A percentile compares a stretch with the other conserved stretches of the same genome.
Conservation (phyloP, 192 early-diverging fungal genomes). For the Dissophora ornata region DNA sequence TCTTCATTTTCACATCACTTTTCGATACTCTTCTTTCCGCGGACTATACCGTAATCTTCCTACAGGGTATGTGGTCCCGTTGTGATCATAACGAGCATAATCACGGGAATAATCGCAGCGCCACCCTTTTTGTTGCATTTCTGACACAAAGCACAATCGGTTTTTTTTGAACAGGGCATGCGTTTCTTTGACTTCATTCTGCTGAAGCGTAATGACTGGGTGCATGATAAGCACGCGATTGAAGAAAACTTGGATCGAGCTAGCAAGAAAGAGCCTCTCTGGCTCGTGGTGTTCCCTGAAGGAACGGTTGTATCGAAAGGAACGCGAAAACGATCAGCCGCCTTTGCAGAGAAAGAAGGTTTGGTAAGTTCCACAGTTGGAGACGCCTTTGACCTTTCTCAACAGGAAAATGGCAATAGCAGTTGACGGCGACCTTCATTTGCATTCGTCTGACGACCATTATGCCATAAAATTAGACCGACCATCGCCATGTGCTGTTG, state of each 20-base stretch:
- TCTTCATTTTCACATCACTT: too few relatives aligned
- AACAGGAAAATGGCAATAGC: too few relatives aligned
- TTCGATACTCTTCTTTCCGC: too few relatives aligned
- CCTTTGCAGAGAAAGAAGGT: conserved; percentile 78
- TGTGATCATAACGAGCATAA: too few relatives aligned
- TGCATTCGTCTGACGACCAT: too few relatives aligned
- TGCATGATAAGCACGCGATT: conserved; percentile 76
- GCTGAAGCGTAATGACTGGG: conserved; percentile 85
- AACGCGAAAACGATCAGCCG: conserved; percentile 73
- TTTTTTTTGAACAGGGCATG: conserved; percentile 70
- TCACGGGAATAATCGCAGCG: too few relatives aligned
- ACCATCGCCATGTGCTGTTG: conserved; percentile 79
- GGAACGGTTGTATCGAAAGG: conserved; percentile 89
- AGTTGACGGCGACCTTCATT: too few relatives aligned
- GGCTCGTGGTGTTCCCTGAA: conserved; percentile 96
- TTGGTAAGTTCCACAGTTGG: conserved; percentile 58
- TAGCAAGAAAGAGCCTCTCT: conserved; percentile 74
- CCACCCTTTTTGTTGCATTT: not conserved
- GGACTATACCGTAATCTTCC: too few relatives aligned
- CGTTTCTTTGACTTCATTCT: conserved; percentile 94
- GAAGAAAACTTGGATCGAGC: conserved; percentile 68
- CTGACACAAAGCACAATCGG: too few relatives aligned
- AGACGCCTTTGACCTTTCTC: too few relatives aligned
- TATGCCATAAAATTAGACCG: too few relatives aligned
- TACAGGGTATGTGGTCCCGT: not conserved